phyloP scores from a whole-genome alignment of 106 monocot genomes.

The Iris macrosiphon region DNA sequence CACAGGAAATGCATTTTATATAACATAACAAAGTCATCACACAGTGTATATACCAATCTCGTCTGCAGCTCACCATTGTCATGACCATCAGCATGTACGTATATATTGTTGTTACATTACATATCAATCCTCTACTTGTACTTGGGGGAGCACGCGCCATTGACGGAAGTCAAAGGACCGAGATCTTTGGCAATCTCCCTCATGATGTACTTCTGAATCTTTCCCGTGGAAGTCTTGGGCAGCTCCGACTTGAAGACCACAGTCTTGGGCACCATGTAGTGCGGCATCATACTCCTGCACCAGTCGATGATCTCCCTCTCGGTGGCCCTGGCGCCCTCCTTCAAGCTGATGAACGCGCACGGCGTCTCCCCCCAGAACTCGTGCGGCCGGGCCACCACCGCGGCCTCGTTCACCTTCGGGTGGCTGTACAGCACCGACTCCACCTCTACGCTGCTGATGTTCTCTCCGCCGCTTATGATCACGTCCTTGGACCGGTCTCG shows the following conservation, averaged over 20 bases:
- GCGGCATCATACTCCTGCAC: slow-evolving; percentile 53
- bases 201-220: slow-evolving; percentile 70
- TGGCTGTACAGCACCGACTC: slow-evolving; percentile 59
- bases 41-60: too few relatives aligned
- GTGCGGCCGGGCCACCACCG: slow-evolving; percentile 72
- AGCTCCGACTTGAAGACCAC: slow-evolving; percentile 60
- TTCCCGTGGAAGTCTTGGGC: slow-evolving; percentile 79
- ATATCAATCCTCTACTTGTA: too few relatives aligned
- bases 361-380: slow-evolving; percentile 75
- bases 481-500: slow-evolving; percentile 69
- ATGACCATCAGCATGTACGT: too few relatives aligned
- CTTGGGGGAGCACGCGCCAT: too few relatives aligned
- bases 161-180: slow-evolving; percentile 12
- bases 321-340: slow-evolving; percentile 7
- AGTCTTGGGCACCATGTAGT: slow-evolving; percentile 81
- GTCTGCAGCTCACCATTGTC: too few relatives aligned
- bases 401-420: slow-evolving; percentile 77
- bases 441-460: slow-evolving; percentile 56
- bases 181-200: slow-evolving; percentile 44
- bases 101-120: too few relatives aligned
- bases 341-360: slow-evolving; percentile 63
- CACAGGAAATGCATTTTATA: too few relatives aligned
- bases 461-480: slow-evolving; percentile 87
- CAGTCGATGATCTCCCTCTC: slow-evolving; percentile 43
- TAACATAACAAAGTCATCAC: too few relatives aligned